Percentiles rank a stretch among this genome's conserved stretches.
Evolutionary conservation across 2,329 filamentous ascomycete genomes (phyloP).

Genomic region (Calonectria fujianensis): DNA sequence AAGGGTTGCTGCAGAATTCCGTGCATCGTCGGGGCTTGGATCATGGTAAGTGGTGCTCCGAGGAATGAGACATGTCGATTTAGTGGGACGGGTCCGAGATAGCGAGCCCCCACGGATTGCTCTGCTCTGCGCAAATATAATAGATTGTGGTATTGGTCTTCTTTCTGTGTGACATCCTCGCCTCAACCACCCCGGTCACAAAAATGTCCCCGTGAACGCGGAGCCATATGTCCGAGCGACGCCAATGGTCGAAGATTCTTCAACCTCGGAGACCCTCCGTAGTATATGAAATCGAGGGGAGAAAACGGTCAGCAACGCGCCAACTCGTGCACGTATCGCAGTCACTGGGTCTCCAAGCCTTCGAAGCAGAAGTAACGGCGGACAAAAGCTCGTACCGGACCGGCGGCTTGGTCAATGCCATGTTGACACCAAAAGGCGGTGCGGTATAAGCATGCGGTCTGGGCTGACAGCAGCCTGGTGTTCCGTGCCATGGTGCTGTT

Average conservation of each 20-base stretch:
- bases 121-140: conserved; percentile 14
- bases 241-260: background rate
- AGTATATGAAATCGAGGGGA: background rate
- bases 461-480: background rate
- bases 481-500: conserved; percentile 4
- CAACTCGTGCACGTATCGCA: conserved; percentile 18
- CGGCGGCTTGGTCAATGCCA: conserved; percentile 1
- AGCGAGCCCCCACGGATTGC: conserved; percentile 23
- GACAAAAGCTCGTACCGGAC: background rate
- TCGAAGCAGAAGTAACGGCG: background rate
- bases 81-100: conserved; percentile 4
- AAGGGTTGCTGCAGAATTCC: conserved; percentile 21
- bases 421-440: conserved; percentile 1
- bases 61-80: conserved; percentile 29
- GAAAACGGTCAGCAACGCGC: conserved; percentile 14
- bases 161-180: conserved; percentile 24
- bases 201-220: conserved; percentile 22
- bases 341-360: background rate
- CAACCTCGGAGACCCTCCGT: background rate
- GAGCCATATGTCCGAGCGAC: conserved; percentile 21
- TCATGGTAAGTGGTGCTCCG: background rate
- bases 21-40: conserved; percentile 18
- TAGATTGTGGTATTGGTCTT: conserved; percentile 17
- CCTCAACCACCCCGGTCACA: conserved; percentile 11
- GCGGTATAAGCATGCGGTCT: conserved; percentile 10